These are phyloP conservation scores for Cordyceps cicadae DNA, from an alignment of 2,329 filamentous ascomycete genomes.

Conservation along the genomic window DNA sequence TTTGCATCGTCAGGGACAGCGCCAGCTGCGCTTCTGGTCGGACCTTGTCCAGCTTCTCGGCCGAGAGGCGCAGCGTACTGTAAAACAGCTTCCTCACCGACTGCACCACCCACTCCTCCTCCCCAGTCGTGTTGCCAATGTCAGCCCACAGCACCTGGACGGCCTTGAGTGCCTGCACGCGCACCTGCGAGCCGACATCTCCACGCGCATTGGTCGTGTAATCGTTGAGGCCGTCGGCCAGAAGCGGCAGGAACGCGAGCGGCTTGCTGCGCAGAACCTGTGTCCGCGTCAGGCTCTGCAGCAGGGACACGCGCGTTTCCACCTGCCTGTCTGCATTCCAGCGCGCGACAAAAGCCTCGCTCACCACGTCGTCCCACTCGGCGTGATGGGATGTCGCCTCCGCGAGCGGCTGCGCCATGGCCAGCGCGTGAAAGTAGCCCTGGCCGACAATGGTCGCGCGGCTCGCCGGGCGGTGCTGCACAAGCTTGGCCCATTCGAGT, in stretches of 20 bases:
- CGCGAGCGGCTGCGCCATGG: conserved; percentile 39
- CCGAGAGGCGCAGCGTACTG: conserved; percentile 57
- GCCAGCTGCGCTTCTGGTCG: conserved; percentile 56
- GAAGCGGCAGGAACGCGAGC: conserved; percentile 33
- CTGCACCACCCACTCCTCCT: conserved; percentile 19
- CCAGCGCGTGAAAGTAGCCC: conserved; percentile 47
- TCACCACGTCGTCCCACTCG: conserved; percentile 27
- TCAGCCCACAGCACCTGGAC: conserved; percentile 53
- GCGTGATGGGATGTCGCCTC: conserved; percentile 15
- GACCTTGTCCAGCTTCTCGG: conserved; percentile 87
- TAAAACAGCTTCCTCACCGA: conserved; percentile 37
- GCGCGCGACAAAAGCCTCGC: conserved; percentile 38
- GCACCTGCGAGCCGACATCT: conserved; percentile 80
- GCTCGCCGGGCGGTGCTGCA: conserved; percentile 27
- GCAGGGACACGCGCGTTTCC: conserved; percentile 46
- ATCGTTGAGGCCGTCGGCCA: conserved; percentile 63
- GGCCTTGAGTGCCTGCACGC: conserved; percentile 72
- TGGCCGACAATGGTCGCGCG: conserved; percentile 31
- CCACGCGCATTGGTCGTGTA: conserved; percentile 86
- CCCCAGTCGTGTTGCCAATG: conserved; percentile 17
- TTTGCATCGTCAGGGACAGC: conserved; percentile 35
- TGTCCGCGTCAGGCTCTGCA: conserved; percentile 45
- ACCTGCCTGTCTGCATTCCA: conserved; percentile 44
- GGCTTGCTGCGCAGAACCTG: conserved; percentile 34
- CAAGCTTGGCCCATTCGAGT: conserved; percentile 37